Conservation (phyloP, 2,329 filamentous ascomycete species). For the Leptoxyphium fumago region DNA sequence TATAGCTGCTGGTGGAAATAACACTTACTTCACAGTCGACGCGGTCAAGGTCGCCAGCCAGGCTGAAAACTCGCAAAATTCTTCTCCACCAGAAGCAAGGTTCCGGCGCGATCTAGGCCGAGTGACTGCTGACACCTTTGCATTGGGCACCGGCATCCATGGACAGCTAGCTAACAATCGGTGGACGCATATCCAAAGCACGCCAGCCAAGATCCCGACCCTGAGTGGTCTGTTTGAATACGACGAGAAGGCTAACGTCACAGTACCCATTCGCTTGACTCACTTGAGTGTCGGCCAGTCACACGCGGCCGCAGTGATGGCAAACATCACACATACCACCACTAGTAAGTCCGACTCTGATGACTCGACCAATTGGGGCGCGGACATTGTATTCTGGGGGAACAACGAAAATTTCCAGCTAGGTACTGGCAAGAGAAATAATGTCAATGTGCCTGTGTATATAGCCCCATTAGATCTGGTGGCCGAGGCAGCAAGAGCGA, state of each 20-base stretch:
- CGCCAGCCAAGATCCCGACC: conserved; percentile 64
- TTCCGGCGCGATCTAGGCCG: conserved; percentile 32
- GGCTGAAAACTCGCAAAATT: conserved; percentile 8
- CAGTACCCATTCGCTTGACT: conserved; percentile 64
- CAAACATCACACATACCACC: conserved; percentile 54
- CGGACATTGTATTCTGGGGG: conserved; percentile 85
- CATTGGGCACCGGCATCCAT: conserved; percentile 72
- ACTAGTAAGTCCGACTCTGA: conserved; percentile 32
- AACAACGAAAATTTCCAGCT: conserved; percentile 90
- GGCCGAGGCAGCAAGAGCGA: conserved; percentile 45
- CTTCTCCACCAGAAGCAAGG: conserved; percentile 16
- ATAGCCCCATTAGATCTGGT: conserved; percentile 60
- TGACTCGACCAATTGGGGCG: conserved; percentile 74
- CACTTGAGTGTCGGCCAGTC: conserved; percentile 61
- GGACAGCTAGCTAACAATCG: conserved; percentile 72
- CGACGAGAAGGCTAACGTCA: conserved; percentile 53
- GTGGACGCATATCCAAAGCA: conserved; percentile 75
- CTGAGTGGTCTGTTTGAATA: conserved; percentile 79
- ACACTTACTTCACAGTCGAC: conserved; percentile 78
- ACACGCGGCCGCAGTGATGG: conserved; percentile 70
- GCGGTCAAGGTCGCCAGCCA: conserved; percentile 44
- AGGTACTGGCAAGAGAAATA: conserved; percentile 78
- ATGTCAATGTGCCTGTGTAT: conserved; percentile 59
- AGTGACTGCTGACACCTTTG: conserved; percentile 65
- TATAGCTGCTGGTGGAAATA: conserved; percentile 73